Evolutionary conservation across 495 filamentous ascomycete species (phyloP), one percentile per base, ranked within the genome.

Genomic region (Penicillium arizonense): DNA sequence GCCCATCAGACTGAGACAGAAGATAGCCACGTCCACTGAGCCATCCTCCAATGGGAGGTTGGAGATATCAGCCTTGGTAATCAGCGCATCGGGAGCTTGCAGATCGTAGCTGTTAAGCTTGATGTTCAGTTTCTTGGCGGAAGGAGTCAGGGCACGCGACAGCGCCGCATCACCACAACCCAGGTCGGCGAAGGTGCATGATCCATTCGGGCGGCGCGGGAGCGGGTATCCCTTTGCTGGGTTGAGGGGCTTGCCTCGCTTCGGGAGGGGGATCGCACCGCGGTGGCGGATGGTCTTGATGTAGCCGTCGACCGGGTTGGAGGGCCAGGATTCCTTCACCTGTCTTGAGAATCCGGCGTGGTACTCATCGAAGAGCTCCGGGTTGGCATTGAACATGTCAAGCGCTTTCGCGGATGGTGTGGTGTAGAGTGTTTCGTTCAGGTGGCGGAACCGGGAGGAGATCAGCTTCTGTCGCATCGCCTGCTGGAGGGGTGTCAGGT

Each of bases 1-100:
- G 58, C 95, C 94, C 94, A 98, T 98, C 36, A 98, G 80, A 50
- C 93, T 93, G 20, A 98, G 77, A 71, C 94, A 98, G 75, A 97
- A 96, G 47, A 97, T 82, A 7, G 88, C 87, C 13, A 98, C 77
- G 63, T 98, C 90, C 20, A 91, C 85, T 34, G 77, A 81, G 43
- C 81, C 82, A 43, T 91, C 83, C 21, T 73, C 69, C 2, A 96
- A 64, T 0, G 91, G 91, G 3, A 98, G 76, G 50, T 88, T 81
- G 14, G 91, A 85, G 46, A 96, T 90, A 69, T 98, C 94, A 2
- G 94, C 89, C 49, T 85, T 81, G 9, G 89, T 96, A 47, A 98
- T 85, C 9, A 91, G 81, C 6, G 83, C 74, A 44, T 80, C 75
- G 1, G 81, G 82, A 26, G 74, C 79, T 58, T 82, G 87, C 45